phyloP scores from a whole-genome alignment of 1,284 basidiomycete genomes.

The Cryptococcus floricola region DNA sequence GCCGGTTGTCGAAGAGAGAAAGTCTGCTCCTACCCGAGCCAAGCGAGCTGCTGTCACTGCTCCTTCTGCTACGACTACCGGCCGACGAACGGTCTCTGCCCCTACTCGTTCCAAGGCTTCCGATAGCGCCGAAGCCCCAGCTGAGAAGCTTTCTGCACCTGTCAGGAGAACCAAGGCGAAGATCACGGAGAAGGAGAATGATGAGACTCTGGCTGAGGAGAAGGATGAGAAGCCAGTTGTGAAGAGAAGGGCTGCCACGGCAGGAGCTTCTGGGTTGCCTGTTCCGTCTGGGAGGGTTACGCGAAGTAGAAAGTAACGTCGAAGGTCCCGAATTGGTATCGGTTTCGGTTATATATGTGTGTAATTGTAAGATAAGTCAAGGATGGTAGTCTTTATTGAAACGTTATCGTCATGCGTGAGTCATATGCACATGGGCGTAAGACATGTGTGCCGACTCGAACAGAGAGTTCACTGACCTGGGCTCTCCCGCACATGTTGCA shows the following conservation, averaged over 20 bases:
- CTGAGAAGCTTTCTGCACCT: constrained; percentile 4
- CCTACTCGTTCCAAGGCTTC: not conserved
- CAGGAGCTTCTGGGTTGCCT: not conserved
- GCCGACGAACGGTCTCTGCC: not conserved
- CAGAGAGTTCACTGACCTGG: no score
- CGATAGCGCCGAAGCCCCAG: not conserved
- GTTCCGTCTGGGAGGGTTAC: constrained; percentile 9
- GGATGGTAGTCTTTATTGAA: not conserved
- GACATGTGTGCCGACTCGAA: no score
- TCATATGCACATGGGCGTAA: no score
- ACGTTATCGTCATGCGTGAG: not conserved
- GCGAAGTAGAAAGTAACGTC: constrained; percentile 12
- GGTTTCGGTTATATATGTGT: not conserved
- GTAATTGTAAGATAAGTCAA: no score
- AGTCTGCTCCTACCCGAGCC: constrained; percentile 1
- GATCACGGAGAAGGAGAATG: constrained; percentile 13
- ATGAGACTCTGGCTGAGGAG: constrained; percentile 4
- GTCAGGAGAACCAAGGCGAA: constrained; percentile 2
- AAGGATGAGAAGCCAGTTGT: constrained; percentile 2
- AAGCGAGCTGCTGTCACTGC: not conserved
- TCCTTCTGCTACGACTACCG: not conserved
- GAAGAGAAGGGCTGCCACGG: not conserved
- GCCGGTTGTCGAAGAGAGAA: constrained; percentile 3
- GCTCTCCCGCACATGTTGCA: no score
- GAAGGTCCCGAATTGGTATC: not conserved